phyloP scores from a whole-genome alignment of 148 eudicot genomes.

The Rhododendron simsii region DNA sequence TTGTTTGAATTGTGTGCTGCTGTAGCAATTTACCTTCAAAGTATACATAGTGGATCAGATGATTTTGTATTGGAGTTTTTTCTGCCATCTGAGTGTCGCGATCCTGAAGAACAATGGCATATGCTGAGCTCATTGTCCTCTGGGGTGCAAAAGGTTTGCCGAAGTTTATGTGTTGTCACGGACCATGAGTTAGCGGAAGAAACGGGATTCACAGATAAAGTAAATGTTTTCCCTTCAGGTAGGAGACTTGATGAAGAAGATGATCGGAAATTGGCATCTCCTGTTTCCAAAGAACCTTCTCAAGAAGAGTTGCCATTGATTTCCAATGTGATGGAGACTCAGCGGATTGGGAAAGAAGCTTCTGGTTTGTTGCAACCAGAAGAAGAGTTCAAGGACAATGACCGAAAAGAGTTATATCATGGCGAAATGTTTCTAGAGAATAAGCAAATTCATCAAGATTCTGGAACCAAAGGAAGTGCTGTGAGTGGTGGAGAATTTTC shows the following conservation, averaged over 20 bases:
- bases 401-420: constrained; percentile 18
- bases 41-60: constrained; percentile 28
- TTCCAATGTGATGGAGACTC: constrained; percentile 39
- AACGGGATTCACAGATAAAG: constrained; percentile 14
- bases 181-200: constrained; percentile 36
- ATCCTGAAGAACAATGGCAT: constrained; percentile 35
- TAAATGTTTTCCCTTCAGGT: constrained; percentile 9
- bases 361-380: constrained; percentile 37
- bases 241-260: constrained; percentile 14
- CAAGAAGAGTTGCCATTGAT: constrained; percentile 42
- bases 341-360: constrained; percentile 47
- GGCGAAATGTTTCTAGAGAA: constrained; percentile 22
- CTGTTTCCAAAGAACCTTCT: constrained; percentile 15
- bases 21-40: constrained; percentile 56
- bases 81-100: constrained; percentile 50
- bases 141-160: constrained; percentile 41
- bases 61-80: constrained; percentile 78
- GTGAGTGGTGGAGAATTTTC: constrained; percentile 30
- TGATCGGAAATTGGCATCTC: constrained; percentile 10
- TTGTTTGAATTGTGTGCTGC: constrained; percentile 54
- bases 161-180: constrained; percentile 41
- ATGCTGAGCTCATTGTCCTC: constrained; percentile 46
- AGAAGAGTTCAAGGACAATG: constrained; percentile 41
- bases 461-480: constrained; percentile 21
- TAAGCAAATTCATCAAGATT: constrained; percentile 36